Base-by-base conservation (phyloP, 2,329 filamentous ascomycete genomes). In the Aulographum hederae region DNA sequence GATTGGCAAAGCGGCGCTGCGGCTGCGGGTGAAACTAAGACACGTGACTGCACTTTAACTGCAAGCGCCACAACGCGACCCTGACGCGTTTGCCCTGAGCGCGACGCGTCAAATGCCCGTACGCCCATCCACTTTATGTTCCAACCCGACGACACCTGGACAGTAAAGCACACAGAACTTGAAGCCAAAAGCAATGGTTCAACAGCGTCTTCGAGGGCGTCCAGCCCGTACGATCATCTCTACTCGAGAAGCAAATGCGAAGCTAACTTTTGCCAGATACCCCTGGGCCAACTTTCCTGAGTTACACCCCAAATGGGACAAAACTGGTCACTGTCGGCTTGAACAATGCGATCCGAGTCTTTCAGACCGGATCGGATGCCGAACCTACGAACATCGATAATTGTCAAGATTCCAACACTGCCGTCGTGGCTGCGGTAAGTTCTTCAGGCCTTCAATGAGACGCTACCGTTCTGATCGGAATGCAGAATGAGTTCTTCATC, bases 381-480 rank as follows among this genome's bases (percentile, higher is more conserved):
- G 89, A 98, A 51, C 89, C 91, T 6, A 73, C 70, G 36, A 93
- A 86, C 35, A 77, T 98, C 34, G 86, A 95, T 50, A 82, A 94
- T 40, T 82, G 78, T 33, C 78, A 78, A 37, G 86, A 94, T 43
- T 77, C 80, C 40, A 92, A 93, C 47, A 65, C 79, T 14, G 73
- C 77, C 19, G 70, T 95, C 15, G 78, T 73, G 18, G 73, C 82
- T 14, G 70, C 72, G 21, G 68, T 73, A 56, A 20, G 59, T 26
- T 20, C 30, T 15, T 15, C 13, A n/a, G n/a, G 14, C 13, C 18
- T 21, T 12, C 4, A 5, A 11, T 39, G 27, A 38, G 45, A 8
- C 10, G 27, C 10, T 17, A 8, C 10, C 15, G 8, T 36, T 46
- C 29, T 33, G 21, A 37, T 19, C 11, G 6, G 3, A 17, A 19